These are phyloP conservation scores for Boletellus sp. DNA, from an alignment of 1,284 basidiomycete species.

Conservation along the genomic window DNA sequence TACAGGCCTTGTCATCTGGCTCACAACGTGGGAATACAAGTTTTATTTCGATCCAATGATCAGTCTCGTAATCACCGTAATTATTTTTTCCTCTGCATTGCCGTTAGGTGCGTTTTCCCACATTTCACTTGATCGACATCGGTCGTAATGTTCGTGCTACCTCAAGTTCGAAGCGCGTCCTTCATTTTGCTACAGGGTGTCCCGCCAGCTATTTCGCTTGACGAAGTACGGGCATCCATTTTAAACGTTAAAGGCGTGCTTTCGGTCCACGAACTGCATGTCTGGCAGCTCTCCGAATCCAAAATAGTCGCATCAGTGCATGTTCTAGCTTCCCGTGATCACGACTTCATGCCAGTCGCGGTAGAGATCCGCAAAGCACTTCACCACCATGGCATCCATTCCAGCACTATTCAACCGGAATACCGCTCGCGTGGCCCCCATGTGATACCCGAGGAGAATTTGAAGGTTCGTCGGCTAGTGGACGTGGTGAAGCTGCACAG, in stretches of 20 bases:
- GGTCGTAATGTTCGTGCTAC: constrained; percentile 11
- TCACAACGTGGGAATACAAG: constrained; percentile 73
- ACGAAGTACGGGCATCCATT: constrained; percentile 81
- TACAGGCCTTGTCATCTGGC: constrained; percentile 91
- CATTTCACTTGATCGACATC: constrained; percentile 5
- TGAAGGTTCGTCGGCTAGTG: constrained; percentile 35
- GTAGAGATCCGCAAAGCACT: constrained; percentile 79
- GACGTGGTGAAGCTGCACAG: not conserved
- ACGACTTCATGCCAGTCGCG: constrained; percentile 91
- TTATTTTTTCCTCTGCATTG: constrained; percentile 94
- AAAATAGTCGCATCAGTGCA: constrained; percentile 97
- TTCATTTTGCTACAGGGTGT: constrained; percentile 98
- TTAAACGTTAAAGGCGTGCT: constrained; percentile 82
- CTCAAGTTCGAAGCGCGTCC: constrained; percentile 83
- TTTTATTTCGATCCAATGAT: constrained; percentile 94
- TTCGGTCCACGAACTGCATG: constrained; percentile 92
- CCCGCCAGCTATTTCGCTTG: constrained; percentile 84
- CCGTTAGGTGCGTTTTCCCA: constrained; percentile 72
- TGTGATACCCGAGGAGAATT: constrained; percentile 40
- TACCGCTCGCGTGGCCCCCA: constrained; percentile 42
- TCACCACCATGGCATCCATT: constrained; percentile 93
- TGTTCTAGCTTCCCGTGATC: constrained; percentile 76
- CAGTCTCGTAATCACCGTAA: constrained; percentile 91
- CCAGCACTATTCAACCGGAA: constrained; percentile 86
- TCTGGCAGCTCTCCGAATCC: constrained; percentile 90